Evolutionary conservation across 106 monocot genomes (phyloP), one percentile per base, ranked within the genome.

Genomic region (Amphibolis antarctica): DNA sequence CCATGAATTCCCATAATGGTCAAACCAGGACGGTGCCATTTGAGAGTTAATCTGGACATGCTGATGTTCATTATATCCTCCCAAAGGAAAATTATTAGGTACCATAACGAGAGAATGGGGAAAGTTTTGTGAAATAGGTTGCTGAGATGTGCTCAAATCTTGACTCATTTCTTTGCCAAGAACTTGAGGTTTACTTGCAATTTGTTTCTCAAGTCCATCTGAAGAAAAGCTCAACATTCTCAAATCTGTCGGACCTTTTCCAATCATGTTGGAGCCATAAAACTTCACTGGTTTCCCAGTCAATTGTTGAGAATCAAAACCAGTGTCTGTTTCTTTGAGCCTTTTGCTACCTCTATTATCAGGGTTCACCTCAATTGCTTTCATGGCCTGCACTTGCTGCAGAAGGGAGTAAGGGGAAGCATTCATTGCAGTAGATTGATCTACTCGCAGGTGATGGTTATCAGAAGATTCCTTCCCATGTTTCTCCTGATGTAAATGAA

Each of bases 381-480:
- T 86, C 84, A 84, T 72, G n/a, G 80, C 65, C 67, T 86, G 86
- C 63, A 87, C 73, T 72, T 87, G 89, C 59, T 90, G 89, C 36
- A 96, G 50, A 23, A 90, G 71, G 24, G 89, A 86, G 73, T 87
- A 87, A 45, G 44, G 44, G 21, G 44, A 7, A 45, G 24, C 46
- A 42, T 5, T 19, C 49, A 14, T 49, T 49, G n/a, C n/a, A 19
- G 49, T 17, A 10, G 13, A 17, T 49, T 49, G 49, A 10, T 55
- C 23, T 23, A 55, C 24, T 21, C 24, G 54, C 20, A 10, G 4
- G 24, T 55, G 5, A 55, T 10, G 23, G 24, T 25, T 19, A 55
- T 23, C 24, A 66, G 14, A 43, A 5, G n/a, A n/a, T n/a, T 36
- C 69, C 30, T 50, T 45, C 50, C 69, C 70, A 25, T 52, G 23